Conservation (phyloP, 2,329 filamentous ascomycete species). For the Penicillium sp. region DNA sequence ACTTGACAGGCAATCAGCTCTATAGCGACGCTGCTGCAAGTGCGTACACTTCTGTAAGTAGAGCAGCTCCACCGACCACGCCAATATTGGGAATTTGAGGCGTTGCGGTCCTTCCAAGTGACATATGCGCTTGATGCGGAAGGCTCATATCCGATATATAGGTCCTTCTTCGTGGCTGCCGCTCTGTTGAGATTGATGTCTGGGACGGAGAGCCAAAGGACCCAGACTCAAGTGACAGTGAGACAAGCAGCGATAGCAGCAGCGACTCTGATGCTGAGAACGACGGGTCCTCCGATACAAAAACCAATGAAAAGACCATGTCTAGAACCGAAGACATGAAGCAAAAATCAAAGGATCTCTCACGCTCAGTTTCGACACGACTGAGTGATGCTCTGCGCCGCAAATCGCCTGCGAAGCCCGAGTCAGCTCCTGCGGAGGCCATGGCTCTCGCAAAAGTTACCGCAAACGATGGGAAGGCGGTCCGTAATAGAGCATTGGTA, state of each 20-base stretch:
- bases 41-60: constrained; percentile 72
- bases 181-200: constrained; percentile 93
- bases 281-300: constrained; percentile 23
- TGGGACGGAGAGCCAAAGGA: constrained; percentile 72
- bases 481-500: constrained; percentile 36
- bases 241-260: constrained; percentile 40
- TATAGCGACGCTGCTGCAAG: constrained; percentile 75
- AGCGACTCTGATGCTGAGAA: constrained; percentile 31
- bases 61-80: no score
- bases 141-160: constrained; percentile 38
- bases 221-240: constrained; percentile 33
- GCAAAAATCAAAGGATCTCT: constrained; percentile 15
- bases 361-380: constrained; percentile 28
- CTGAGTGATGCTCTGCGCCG: constrained; percentile 29
- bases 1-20: constrained; percentile 83
- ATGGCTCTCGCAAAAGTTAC: neutral
- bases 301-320: constrained; percentile 24
- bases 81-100: neutral
- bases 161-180: constrained; percentile 75
- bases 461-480: neutral
- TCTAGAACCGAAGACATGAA: constrained; percentile 14
- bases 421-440: neutral
- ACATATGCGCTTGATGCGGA: neutral
- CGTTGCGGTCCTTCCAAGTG: neutral
- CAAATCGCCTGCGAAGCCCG: constrained; percentile 21